Base-by-base conservation (phyloP, 2,329 filamentous ascomycete genomes). In the Cladosporium colombiae region DNA sequence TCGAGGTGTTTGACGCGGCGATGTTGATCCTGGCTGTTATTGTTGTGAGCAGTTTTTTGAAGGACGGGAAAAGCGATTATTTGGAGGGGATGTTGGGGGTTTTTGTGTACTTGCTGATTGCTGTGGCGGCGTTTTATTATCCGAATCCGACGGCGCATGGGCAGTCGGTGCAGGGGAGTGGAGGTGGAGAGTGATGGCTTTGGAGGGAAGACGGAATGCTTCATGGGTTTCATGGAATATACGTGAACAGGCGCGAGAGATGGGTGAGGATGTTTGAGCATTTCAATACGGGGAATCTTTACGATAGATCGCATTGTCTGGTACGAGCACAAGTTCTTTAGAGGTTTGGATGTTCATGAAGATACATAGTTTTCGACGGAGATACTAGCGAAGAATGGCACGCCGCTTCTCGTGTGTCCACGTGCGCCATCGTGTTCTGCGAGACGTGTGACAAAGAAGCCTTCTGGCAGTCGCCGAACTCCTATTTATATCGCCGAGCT, bases 51-150 rank as follows among this genome's bases (percentile, higher is more conserved):
- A 91, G 92, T 68, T 96, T 97, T 79, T 80, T 97, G 64, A 84
- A 92, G 61, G 93, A 97, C 75, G 88, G 91, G 70, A 94, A 94
- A 82, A 92, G 88, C 67, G 96, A 97, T 75, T 97, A 96, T 74
- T 84, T 97, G 3, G 93, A 97, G 77, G 93, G 93, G 1, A 85
- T 88, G 29, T 84, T 97, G 23, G 91, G 92, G 70, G 86, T 97
- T 21, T 84, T 91, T 62, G 84, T 88, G 14, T 89, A 89, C 72
- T 74, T 88, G 35, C 85, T 89, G 70, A 86, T 89, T 69, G 86
- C 87, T 0, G 81, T 88, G 52, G 81, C 81, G 21, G 84, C 86
- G 0, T 89, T 82, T 78, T 89, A 85, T 73, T 89, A 88, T 74
- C 87, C 86, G 2, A 81, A 85, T 67, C 83, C 85, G 23, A 14